Conservation (phyloP, 306 rosid genomes). For the Cicer bijugum region DNA sequence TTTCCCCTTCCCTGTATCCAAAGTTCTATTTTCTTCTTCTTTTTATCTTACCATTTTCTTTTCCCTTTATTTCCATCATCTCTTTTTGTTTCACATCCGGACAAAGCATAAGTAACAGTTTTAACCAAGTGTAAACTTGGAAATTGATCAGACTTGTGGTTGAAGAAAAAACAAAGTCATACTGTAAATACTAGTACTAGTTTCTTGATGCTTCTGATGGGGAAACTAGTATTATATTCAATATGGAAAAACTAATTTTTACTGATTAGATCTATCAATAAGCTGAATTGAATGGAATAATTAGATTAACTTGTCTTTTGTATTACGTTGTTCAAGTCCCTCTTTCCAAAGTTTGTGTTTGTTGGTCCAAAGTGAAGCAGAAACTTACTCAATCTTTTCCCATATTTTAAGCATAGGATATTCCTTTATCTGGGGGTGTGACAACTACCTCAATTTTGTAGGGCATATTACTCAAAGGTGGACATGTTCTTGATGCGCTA, state of each 20-base stretch:
- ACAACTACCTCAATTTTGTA: constrained; percentile 45
- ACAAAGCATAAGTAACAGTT: constrained; percentile 3
- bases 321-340: constrained; percentile 5
- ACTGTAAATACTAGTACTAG: background rate
- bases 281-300: constrained; percentile 10
- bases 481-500: constrained; percentile 92
- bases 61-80: background rate
- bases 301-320: constrained; percentile 23
- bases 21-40: background rate
- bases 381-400: background rate
- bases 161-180: constrained; percentile 38
- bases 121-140: constrained; percentile 22
- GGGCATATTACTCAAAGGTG: constrained; percentile 98
- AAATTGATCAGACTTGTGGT: constrained; percentile 17
- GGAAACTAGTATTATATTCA: constrained; percentile 22
- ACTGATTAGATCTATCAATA: constrained; percentile 28
- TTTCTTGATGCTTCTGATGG: constrained; percentile 26
- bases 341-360: constrained; percentile 10
- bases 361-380: constrained; percentile 31
- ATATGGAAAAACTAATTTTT: constrained; percentile 29
- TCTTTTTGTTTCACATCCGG: background rate
- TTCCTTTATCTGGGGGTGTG: constrained; percentile 36
- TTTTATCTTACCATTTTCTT: background rate
- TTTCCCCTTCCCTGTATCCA: constrained; percentile 2
- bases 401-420: background rate